Evolutionary conservation across 805 yeast species (phyloP), one percentile per base, ranked within the genome.

Genomic region (Yarrowia sp.): DNA sequence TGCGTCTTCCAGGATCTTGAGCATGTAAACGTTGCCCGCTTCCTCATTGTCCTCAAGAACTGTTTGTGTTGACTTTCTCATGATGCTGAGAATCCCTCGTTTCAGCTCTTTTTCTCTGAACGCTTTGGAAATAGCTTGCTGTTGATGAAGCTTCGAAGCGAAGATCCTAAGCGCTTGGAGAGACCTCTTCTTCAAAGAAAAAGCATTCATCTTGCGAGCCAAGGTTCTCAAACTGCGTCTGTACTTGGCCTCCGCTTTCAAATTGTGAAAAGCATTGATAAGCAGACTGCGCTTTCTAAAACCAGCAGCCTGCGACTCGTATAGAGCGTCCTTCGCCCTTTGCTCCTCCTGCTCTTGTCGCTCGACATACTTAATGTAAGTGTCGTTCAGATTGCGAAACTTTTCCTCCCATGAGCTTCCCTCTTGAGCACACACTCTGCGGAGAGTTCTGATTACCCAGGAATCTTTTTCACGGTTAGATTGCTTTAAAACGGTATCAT

Each of bases 371-470:
- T 55, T 55, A 39, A 55, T 55, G n/a, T 55, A 55, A 12, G 64
- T 43, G 30, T 58, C 64, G 19, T 55, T 55, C 19, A 58, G 19
- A 14, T 43, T 58, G 33, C 44, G 50, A 33, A 40, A 58, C 64
- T 43, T 58, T 14, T 58, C 64, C 19, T 58, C 64, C 64, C 64
- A 58, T 17, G 64, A 58, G 17, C 50, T 13, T 5, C 64, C 64
- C 15, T 42, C 46, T 17, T 58, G 64, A 3, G 64, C 49, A 19
- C 64, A 58, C 20, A 58, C 44, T 17, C 64, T n/a, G 33, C 64
- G 30, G 17, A 58, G 39, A 9, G 49, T 42, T 19, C 40, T 13
- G 50, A 58, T 42, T 6, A 58, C 64, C 49, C 49, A 40, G 2
- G 50, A 50, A 40, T 58, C 64, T n/a, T 58, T 50, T 7, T 30